A percentile compares a stretch with the other conserved stretches of the same genome.
Evolutionary conservation across 2,329 filamentous ascomycete genomes (phyloP).

Genomic region (Penicillium sp.): DNA sequence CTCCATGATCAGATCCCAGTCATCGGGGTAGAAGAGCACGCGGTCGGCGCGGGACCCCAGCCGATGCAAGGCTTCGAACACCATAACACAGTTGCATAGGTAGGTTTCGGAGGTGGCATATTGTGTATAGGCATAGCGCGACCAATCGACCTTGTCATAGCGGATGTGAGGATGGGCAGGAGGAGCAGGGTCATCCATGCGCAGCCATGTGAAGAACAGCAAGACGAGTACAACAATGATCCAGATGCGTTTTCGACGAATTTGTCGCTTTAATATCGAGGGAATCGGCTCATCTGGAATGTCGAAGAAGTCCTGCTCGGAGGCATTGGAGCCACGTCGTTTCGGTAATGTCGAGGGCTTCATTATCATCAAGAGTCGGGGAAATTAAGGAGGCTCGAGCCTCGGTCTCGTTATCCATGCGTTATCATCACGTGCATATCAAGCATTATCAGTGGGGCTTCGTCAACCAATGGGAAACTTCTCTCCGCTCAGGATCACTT

Average conservation of each 20-base stretch:
- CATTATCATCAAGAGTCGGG: slow-evolving; percentile 5
- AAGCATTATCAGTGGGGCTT: no score
- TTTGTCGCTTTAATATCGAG: slow-evolving; percentile 28
- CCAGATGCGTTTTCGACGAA: slow-evolving; percentile 32
- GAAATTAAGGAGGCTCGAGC: neutral
- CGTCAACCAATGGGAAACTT: no score
- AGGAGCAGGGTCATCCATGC: slow-evolving; percentile 16
- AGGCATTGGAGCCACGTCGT: slow-evolving; percentile 29
- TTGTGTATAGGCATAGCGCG: slow-evolving; percentile 40
- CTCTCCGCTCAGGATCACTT: no score
- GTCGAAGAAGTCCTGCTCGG: slow-evolving; percentile 34
- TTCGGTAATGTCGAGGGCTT: slow-evolving; percentile 18
- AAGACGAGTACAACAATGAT: slow-evolving; percentile 21
- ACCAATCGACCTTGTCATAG: slow-evolving; percentile 37
- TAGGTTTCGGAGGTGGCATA: slow-evolving; percentile 41
- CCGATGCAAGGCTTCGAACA: slow-evolving; percentile 39
- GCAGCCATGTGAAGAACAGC: slow-evolving; percentile 25
- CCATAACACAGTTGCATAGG: slow-evolving; percentile 41
- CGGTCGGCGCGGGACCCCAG: slow-evolving; percentile 38
- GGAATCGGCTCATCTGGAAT: slow-evolving; percentile 30
- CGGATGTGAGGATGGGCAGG: slow-evolving; percentile 25
- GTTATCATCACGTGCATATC: no score
- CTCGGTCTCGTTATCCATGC: neutral
- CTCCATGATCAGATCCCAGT: slow-evolving; percentile 35
- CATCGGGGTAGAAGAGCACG: slow-evolving; percentile 39